Evolutionary conservation across 2,329 filamentous ascomycete genomes (phyloP), one percentile per base, ranked within the genome.

Genomic region (Pseudogymnoascus sp.): DNA sequence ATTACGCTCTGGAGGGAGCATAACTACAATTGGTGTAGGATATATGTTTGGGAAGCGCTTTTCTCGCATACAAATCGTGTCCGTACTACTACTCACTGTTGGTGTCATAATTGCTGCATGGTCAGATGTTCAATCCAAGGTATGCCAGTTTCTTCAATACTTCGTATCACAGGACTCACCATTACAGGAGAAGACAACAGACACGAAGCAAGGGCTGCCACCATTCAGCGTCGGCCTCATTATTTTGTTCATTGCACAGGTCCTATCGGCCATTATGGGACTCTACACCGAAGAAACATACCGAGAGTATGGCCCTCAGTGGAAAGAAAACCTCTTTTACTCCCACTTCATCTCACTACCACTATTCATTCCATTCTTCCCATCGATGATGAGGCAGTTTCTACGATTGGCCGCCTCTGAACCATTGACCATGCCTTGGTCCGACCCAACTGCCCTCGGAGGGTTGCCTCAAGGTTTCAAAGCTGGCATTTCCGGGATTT

Each of bases 301-400:
- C 78, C 84, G 84, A 64, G 84, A 83, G 63, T 92, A 96, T 75
- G 92, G 93, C 5, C 89, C 90, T 31, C 89, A 95, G 74, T 98
- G 95, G 91, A 89, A 89, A 69, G 95, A 98, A 75, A 96, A 96
- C 68, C 82, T 99, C 11, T 98, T 99, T 78, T 99, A 98, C 78
- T 96, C 90, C 1, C 87, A 89, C 68, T 74, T 91, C 6, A 80
- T 93, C 22, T 90, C 89, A 0, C 78, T 95, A 46, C 89, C 90
- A 0, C 80, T 95, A 22, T 95, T 93, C 72, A 70, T 89, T 2
- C 89, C 88, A 2, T 89, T 93, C 67, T 75, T 84, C n/a, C 82
- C 83, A 1, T 85, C 84, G 2, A 82, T 95, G 70, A 76, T 78
- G 61, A 77, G 79, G 16, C 89, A 91, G 70, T 89, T 90, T 67